Conservation (phyloP, 108 stramenopile genomes). For the Cyclotella choctawhatcheeana region DNA sequence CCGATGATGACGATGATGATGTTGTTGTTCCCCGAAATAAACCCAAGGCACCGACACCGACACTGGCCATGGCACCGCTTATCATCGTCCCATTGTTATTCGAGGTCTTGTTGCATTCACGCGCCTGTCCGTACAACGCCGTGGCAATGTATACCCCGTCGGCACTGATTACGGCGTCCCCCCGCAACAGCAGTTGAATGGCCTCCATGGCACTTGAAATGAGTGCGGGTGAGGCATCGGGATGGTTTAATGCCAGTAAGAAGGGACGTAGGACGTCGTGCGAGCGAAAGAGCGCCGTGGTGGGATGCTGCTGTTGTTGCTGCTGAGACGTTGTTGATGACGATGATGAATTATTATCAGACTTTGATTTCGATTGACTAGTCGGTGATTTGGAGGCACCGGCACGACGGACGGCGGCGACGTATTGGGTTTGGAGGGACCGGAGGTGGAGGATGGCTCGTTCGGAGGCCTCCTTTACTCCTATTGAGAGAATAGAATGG, state of each 20-base stretch:
- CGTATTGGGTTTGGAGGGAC: conserved; percentile 78
- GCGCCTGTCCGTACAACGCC: conserved; percentile 78
- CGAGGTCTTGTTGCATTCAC: not conserved
- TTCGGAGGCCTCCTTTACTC: conserved; percentile 87
- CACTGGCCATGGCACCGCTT: not conserved
- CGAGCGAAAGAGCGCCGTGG: conserved; percentile 79
- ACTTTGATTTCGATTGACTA: not conserved
- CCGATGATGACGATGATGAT: too few relatives aligned
- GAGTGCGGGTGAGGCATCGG: conserved; percentile 70
- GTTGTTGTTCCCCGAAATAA: not conserved
- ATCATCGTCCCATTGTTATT: not conserved
- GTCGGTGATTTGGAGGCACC: conserved; percentile 22
- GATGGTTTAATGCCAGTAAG: conserved; percentile 80
- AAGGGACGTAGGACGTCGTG: conserved; percentile 85
- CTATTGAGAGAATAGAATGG: conserved; percentile 26
- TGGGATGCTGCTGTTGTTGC: conserved; percentile 44
- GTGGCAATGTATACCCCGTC: conserved; percentile 78
- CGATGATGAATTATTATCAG: conserved; percentile 9
- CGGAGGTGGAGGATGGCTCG: conserved; percentile 82
- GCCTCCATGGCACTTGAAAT: conserved; percentile 70
- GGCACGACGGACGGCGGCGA: conserved; percentile 80
- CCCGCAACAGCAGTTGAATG: conserved; percentile 72
- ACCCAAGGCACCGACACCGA: not conserved
- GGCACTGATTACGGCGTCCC: conserved; percentile 78
- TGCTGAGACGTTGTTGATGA: conserved; percentile 42